phyloP scores from a whole-genome alignment of 306 rosid species.

The Dalbergia cultrata region DNA sequence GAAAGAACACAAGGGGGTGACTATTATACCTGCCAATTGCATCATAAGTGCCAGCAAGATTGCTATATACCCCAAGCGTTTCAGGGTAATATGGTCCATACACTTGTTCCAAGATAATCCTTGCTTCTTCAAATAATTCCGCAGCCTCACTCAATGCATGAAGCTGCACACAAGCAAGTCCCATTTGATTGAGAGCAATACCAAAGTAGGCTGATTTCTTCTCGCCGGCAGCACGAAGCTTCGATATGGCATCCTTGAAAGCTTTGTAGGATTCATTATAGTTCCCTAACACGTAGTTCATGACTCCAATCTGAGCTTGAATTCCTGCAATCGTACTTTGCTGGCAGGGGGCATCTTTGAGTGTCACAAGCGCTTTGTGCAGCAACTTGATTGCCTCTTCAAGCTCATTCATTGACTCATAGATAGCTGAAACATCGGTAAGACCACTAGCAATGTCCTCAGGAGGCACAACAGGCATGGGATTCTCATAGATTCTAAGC shows the following conservation, averaged over 20 bases:
- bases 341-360: constrained; percentile 79
- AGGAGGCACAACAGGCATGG: constrained; percentile 67
- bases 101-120: constrained; percentile 68
- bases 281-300: constrained; percentile 76
- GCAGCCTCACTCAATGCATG: constrained; percentile 71
- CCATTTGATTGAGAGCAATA: constrained; percentile 91
- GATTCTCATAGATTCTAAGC: constrained; percentile 87
- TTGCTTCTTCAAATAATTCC: constrained; percentile 87
- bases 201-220: constrained; percentile 92
- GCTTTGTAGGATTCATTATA: constrained; percentile 75
- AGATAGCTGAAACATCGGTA: constrained; percentile 82
- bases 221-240: constrained; percentile 85
- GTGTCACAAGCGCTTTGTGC: constrained; percentile 70
- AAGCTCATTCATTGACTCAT: constrained; percentile 87
- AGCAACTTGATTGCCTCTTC: constrained; percentile 80
- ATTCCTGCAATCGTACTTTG: constrained; percentile 86
- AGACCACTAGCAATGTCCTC: constrained; percentile 91
- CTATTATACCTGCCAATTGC: constrained; percentile 84
- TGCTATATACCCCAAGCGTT: constrained; percentile 93
- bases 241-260: constrained; percentile 70
- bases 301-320: constrained; percentile 96
- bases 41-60: constrained; percentile 95
- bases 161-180: constrained; percentile 86
- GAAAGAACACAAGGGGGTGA: background rate
- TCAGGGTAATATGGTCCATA: constrained; percentile 86